These are phyloP conservation scores for Spencermartinsiella europaea DNA, from an alignment of 805 yeast genomes.

Conservation along the genomic window DNA sequence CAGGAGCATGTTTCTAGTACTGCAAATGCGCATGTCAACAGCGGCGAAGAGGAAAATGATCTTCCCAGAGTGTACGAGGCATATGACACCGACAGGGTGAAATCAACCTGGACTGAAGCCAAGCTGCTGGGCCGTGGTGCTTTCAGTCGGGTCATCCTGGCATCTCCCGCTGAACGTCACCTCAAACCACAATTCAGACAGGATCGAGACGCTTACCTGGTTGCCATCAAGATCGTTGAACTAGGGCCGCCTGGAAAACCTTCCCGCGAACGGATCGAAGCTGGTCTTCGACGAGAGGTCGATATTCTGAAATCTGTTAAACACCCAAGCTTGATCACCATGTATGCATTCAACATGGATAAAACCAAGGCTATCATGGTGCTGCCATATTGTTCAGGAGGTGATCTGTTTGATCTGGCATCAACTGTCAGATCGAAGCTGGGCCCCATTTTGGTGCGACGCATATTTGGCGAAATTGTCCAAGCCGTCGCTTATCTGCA, in stretches of 20 bases:
- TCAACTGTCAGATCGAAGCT: constrained; percentile 40
- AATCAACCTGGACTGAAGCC: constrained; percentile 30
- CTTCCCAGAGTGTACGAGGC: constrained; percentile 25
- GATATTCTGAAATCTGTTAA: constrained; percentile 48
- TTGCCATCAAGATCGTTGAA: constrained; percentile 68
- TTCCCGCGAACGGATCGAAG: constrained; percentile 49
- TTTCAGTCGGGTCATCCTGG: constrained; percentile 37
- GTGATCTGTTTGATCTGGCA: constrained; percentile 71
- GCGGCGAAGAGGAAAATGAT: background rate
- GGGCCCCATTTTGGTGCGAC: constrained; percentile 45
- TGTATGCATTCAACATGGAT: constrained; percentile 41
- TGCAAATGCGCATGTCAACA: too few species aligned
- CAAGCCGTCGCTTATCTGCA: constrained; percentile 73
- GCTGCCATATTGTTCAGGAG: constrained; percentile 76
- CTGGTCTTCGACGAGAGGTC: constrained; percentile 67
- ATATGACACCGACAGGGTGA: constrained; percentile 21
- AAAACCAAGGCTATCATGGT: constrained; percentile 45
- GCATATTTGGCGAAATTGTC: constrained; percentile 66
- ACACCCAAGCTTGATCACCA: constrained; percentile 66
- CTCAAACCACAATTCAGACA: constrained; percentile 28
- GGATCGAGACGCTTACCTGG: constrained; percentile 28
- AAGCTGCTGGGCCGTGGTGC: constrained; percentile 37
- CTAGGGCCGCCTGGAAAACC: constrained; percentile 39
- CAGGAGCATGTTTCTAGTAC: too few species aligned
- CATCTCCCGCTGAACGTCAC: constrained; percentile 24